Percentiles rank a stretch among this genome's conserved stretches.
phyloP scores from a whole-genome alignment of 176 grass and related monocot species.

The Carex myosuroides region DNA sequence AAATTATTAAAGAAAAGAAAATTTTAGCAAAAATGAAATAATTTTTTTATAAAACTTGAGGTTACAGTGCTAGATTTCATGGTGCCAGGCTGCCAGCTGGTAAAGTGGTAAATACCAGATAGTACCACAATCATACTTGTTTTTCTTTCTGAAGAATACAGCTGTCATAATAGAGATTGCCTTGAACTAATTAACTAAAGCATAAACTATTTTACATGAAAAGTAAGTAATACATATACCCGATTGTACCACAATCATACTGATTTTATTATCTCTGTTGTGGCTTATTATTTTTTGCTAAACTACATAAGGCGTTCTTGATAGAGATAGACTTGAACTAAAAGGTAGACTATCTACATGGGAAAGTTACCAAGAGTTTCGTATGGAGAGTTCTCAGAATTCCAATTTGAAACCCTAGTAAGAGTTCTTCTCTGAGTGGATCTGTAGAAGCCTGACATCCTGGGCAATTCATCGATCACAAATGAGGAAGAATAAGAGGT shows the following conservation, averaged over 20 bases:
- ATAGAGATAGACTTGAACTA: neutral
- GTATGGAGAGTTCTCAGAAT: slow-evolving; percentile 80
- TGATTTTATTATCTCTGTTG: neutral
- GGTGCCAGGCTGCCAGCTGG: neutral
- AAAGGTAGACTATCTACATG: neutral
- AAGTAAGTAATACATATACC: neutral
- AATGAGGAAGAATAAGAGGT: slow-evolving; percentile 35
- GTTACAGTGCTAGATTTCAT: neutral
- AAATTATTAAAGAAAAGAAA: neutral
- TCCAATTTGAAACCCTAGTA: slow-evolving; percentile 81
- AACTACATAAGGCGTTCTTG: neutral
- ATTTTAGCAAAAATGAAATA: neutral
- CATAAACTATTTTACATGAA: neutral
- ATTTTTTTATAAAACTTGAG: neutral
- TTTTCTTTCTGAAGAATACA: neutral
- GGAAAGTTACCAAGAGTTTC: slow-evolving; percentile 65
- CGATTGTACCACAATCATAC: neutral
- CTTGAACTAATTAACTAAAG: neutral
- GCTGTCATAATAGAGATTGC: neutral
- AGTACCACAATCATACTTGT: neutral
- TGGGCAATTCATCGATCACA: slow-evolving; percentile 55
- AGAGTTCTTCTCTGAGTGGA: slow-evolving; percentile 42
- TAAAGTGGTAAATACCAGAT: neutral
- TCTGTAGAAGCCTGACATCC: slow-evolving; percentile 26
- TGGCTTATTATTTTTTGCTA: neutral